Conservation (phyloP, 73 alveolate genomes). For the Loxodes magnus region DNA sequence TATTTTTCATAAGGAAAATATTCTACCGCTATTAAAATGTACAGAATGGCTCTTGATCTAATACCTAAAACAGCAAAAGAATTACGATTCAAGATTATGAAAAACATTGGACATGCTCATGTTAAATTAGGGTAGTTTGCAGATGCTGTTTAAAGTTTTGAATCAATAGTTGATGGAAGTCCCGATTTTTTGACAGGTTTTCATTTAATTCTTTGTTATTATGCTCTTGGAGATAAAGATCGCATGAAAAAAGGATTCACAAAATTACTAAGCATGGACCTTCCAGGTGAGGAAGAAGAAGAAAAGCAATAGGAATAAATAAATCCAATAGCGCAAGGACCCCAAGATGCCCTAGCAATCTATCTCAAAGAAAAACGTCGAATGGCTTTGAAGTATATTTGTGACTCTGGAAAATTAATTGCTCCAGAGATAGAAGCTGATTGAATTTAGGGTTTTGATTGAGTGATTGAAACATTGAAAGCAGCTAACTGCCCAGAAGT, state of each 20-base stretch:
- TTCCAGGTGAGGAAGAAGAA: slow-evolving; percentile 78
- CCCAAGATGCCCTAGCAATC: slow-evolving; percentile 82
- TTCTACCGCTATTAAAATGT: slow-evolving; percentile 94
- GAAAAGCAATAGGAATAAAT: slow-evolving; percentile 67
- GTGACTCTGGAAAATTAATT: slow-evolving; percentile 81
- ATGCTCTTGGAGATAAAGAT: slow-evolving; percentile 81
- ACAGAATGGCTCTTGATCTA: slow-evolving; percentile 98
- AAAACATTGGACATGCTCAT: slow-evolving; percentile 93
- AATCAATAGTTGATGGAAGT: slow-evolving; percentile 56
- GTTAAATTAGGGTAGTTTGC: slow-evolving; percentile 85
- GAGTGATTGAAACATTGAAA: slow-evolving; percentile 81
- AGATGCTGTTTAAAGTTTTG: slow-evolving; percentile 80
- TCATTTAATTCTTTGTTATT: slow-evolving; percentile 80
- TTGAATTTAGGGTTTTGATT: slow-evolving; percentile 76
- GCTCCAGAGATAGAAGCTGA: slow-evolving; percentile 91
- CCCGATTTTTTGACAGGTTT: slow-evolving; percentile 75
- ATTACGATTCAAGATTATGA: slow-evolving; percentile 91
- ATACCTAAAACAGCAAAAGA: slow-evolving; percentile 91
- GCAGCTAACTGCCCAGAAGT: slow-evolving; percentile 85
- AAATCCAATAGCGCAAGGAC: slow-evolving; percentile 25
- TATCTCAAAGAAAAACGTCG: slow-evolving; percentile 84
- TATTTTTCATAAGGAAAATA: slow-evolving; percentile 92
- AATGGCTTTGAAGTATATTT: slow-evolving; percentile 58
- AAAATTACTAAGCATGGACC: slow-evolving; percentile 66
- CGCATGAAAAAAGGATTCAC: slow-evolving; percentile 65